Conservation (phyloP, 805 yeast species). For the Pichia eremophila region DNA sequence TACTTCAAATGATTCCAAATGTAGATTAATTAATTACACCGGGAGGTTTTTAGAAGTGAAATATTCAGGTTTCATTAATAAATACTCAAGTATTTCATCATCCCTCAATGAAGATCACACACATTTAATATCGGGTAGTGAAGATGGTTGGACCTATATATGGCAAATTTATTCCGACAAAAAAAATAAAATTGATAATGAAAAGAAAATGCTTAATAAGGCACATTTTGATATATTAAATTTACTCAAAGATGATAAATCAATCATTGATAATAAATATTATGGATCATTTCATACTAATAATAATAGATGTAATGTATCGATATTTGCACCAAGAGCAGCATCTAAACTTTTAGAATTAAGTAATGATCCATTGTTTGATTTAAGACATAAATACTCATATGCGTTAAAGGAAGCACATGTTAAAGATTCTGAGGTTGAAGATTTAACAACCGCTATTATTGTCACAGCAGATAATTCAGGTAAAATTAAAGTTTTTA, state of each 20-base stretch:
- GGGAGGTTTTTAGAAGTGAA: constrained; percentile 50
- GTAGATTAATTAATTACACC: constrained; percentile 53
- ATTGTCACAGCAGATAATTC: constrained; percentile 68
- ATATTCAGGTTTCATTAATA: constrained; percentile 66
- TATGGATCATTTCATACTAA: constrained; percentile 73
- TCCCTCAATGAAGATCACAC: constrained; percentile 44
- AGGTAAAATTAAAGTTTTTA: constrained; percentile 67
- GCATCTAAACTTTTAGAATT: constrained; percentile 57
- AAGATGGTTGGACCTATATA: constrained; percentile 77
- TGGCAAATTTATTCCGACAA: constrained; percentile 39
- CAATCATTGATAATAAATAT: constrained; percentile 43
- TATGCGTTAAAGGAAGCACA: background rate
- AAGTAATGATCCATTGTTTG: constrained; percentile 75
- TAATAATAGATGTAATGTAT: constrained; percentile 62
- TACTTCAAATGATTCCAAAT: constrained; percentile 74
- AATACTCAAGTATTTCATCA: constrained; percentile 65
- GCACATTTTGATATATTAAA: constrained; percentile 7
- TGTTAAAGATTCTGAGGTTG: constrained; percentile 21
- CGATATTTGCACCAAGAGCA: constrained; percentile 65
- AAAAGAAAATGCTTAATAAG: constrained; percentile 4
- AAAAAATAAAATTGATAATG: constrained; percentile 17
- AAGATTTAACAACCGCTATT: constrained; percentile 32
- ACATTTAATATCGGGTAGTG: constrained; percentile 70
- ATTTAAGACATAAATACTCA: constrained; percentile 29
- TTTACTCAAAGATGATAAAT: constrained; percentile 25